These are phyloP conservation scores for Eucommia ulmoides DNA, from an alignment of 257 asterid genomes.

Conservation along the genomic window DNA sequence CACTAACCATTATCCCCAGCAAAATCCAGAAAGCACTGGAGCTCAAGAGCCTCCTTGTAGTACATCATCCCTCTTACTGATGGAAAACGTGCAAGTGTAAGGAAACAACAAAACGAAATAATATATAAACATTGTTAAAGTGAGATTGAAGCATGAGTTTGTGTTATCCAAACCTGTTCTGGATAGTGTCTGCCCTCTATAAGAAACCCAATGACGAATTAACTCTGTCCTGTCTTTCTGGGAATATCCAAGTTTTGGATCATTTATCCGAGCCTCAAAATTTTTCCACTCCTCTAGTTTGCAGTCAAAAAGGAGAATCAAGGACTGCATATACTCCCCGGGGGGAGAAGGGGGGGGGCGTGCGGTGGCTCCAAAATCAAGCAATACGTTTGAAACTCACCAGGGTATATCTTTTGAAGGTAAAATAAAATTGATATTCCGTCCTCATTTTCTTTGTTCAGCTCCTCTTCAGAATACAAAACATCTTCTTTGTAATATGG, in stretches of 20 bases:
- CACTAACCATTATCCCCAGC: constrained; percentile 77
- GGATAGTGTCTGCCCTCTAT: constrained; percentile 95
- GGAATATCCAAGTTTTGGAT: constrained; percentile 30
- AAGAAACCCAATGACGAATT: constrained; percentile 88
- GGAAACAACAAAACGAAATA: too few species aligned
- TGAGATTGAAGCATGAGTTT: constrained; percentile 6
- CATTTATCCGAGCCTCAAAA: constrained; percentile 56
- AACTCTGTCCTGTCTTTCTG: constrained; percentile 45
- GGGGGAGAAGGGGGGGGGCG: not conserved
- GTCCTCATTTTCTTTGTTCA: constrained; percentile 85
- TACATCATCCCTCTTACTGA: constrained; percentile 99
- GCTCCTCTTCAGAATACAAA: constrained; percentile 83
- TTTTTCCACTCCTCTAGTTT: constrained; percentile 80
- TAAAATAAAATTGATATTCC: constrained; percentile 84
- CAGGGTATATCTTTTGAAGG: constrained; percentile 93
- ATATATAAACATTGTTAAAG: not conserved
- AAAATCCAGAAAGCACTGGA: constrained; percentile 88
- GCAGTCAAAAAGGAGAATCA: constrained; percentile 8
- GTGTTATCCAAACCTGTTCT: constrained; percentile 61
- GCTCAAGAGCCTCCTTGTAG: constrained; percentile 83
- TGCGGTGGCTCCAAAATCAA: too few species aligned
- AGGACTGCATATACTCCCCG: not conserved
- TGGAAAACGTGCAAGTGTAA: too few species aligned
- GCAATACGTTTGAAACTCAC: constrained; percentile 27
- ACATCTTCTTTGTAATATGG: constrained; percentile 90